Conservation (phyloP, 805 yeast genomes). For the Hyphopichia homilentoma region DNA sequence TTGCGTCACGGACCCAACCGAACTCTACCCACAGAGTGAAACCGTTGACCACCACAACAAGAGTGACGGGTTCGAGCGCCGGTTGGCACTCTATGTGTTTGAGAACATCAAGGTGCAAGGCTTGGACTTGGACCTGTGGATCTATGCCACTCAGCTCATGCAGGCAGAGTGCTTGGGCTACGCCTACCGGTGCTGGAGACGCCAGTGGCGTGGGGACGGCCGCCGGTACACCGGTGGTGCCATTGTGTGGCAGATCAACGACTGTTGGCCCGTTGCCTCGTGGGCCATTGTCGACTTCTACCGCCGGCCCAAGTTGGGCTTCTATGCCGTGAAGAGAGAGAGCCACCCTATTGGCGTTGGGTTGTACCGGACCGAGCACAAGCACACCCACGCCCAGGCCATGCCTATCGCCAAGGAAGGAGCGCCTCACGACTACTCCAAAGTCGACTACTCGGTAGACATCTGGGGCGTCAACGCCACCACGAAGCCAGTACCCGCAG, state of each 20-base stretch:
- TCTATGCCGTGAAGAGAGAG: constrained; percentile 46
- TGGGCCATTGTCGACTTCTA: constrained; percentile 47
- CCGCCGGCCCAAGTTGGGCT: constrained; percentile 42
- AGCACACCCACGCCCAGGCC: constrained; percentile 6
- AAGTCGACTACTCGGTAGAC: constrained; percentile 23
- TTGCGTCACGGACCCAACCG: constrained; percentile 32
- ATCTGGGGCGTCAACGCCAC: constrained; percentile 40
- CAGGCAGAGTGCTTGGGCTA: constrained; percentile 47
- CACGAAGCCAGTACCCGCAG: constrained; percentile 13
- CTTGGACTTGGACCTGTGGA: constrained; percentile 39
- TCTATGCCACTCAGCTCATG: constrained; percentile 50
- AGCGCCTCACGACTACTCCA: constrained; percentile 19
- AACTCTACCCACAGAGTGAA: constrained; percentile 42
- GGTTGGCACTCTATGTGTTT: constrained; percentile 43
- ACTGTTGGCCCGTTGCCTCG: constrained; percentile 51
- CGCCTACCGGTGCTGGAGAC: constrained; percentile 46
- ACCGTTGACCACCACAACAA: constrained; percentile 47
- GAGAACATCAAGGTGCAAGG: constrained; percentile 38
- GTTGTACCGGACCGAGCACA: constrained; percentile 20
- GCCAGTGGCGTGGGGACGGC: constrained; percentile 39
- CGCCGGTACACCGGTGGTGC: constrained; percentile 41
- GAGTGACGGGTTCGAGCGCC: constrained; percentile 45
- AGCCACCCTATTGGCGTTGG: constrained; percentile 30
- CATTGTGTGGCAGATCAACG: constrained; percentile 53
- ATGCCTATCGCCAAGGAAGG: constrained; percentile 7